phyloP scores from a whole-genome alignment of 805 yeast species.

The Candida fluviatilis region DNA sequence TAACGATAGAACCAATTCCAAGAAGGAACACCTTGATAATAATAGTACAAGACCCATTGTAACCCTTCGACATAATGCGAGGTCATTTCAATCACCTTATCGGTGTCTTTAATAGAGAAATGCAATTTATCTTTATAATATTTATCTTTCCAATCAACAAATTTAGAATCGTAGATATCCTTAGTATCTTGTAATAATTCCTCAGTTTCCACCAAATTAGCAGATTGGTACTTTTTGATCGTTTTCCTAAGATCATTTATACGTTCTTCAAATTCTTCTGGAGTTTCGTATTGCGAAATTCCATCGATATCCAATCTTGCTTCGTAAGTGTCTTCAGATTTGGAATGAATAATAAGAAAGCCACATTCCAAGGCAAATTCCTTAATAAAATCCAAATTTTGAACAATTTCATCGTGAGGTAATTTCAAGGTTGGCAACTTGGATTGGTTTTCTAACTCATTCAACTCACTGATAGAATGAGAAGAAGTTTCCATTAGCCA shows the following conservation, averaged over 20 bases:
- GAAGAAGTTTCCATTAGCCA: slow-evolving; percentile 42
- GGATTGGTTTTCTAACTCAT: slow-evolving; percentile 26
- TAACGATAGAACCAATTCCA: slow-evolving; percentile 94
- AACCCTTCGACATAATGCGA: slow-evolving; percentile 88
- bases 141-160: slow-evolving; percentile 76
- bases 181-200: slow-evolving; percentile 45
- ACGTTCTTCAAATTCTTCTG: slow-evolving; percentile 59
- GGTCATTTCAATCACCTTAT: slow-evolving; percentile 57
- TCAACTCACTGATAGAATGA: slow-evolving; percentile 28
- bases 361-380: slow-evolving; percentile 65
- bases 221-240: slow-evolving; percentile 62
- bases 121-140: slow-evolving; percentile 81
- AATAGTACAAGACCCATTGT: slow-evolving; percentile 94
- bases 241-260: slow-evolving; percentile 46
- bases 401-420: slow-evolving; percentile 43
- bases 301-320: slow-evolving; percentile 72
- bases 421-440: slow-evolving; percentile 30
- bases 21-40: slow-evolving; percentile 85
- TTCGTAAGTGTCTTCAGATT: slow-evolving; percentile 50
- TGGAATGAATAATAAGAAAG: slow-evolving; percentile 60
- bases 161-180: slow-evolving; percentile 67
- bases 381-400: slow-evolving; percentile 58
- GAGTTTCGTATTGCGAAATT: slow-evolving; percentile 60
- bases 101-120: slow-evolving; percentile 60
- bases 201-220: slow-evolving; percentile 59